Percentiles rank a stretch among this genome's conserved stretches.
Evolutionary conservation across 345 rosid species (phyloP).

Genomic region (Chamaenerion angustifolium): DNA sequence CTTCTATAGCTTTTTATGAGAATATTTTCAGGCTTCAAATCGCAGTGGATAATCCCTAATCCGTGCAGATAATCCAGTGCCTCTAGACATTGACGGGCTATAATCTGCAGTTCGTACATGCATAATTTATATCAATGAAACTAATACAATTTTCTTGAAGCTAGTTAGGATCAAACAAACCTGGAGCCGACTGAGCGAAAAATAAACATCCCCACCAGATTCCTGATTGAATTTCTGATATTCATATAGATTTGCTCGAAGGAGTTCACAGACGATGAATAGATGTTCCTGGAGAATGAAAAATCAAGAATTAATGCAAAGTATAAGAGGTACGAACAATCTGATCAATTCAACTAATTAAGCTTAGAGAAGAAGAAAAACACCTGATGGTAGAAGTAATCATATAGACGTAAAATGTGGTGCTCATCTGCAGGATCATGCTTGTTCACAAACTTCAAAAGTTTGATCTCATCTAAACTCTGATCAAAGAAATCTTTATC

Average conservation of each 20-base stretch:
- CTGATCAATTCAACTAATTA: neutral
- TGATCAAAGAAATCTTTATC: slow-evolving; percentile 96
- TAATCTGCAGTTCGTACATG: slow-evolving; percentile 31
- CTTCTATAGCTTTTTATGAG: slow-evolving; percentile 71
- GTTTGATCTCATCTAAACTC: slow-evolving; percentile 94
- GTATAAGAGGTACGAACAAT: too few species aligned
- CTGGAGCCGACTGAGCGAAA: slow-evolving; percentile 63
- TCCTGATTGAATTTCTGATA: slow-evolving; percentile 84
- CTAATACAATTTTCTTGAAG: too few species aligned
- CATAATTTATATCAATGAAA: neutral
- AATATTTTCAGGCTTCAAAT: slow-evolving; percentile 89
- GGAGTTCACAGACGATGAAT: slow-evolving; percentile 90
- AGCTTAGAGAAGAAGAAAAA: neutral
- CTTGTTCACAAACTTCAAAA: slow-evolving; percentile 74
- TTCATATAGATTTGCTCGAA: slow-evolving; percentile 73
- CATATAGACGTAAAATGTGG: slow-evolving; percentile 82
- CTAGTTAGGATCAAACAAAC: slow-evolving; percentile 17
- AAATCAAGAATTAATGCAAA: neutral
- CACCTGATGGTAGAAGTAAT: slow-evolving; percentile 94
- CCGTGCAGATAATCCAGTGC: slow-evolving; percentile 70
- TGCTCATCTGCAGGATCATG: slow-evolving; percentile 73
- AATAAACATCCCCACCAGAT: slow-evolving; percentile 69
- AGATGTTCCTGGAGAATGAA: slow-evolving; percentile 69
- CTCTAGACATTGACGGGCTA: slow-evolving; percentile 85
- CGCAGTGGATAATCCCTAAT: slow-evolving; percentile 89